Conservation (phyloP, 257 asterid species). For the Solanum ossicruentum region DNA sequence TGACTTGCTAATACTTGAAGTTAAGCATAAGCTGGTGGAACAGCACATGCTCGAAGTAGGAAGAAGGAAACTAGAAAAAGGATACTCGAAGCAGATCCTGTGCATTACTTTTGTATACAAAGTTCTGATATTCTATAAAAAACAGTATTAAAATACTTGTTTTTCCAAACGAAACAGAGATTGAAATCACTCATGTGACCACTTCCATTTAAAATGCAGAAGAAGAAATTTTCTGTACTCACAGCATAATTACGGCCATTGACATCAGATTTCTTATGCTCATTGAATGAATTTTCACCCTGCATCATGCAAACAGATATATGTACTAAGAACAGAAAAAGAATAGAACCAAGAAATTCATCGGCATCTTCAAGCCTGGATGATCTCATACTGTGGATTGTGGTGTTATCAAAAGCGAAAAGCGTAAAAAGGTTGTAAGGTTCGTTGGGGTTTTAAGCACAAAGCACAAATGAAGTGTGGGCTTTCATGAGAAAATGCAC, state of each 20-base stretch:
- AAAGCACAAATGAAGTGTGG: not conserved
- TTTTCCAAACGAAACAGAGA: not conserved
- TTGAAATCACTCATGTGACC: not conserved
- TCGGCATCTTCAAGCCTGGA: not conserved
- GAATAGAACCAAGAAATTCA: not conserved
- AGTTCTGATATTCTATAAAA: not conserved
- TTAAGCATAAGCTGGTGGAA: not conserved
- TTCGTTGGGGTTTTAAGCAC: not conserved
- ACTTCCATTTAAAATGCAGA: not conserved
- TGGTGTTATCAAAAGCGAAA: not conserved
- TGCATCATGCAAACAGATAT: conserved; percentile 19
- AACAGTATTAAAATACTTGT: not conserved
- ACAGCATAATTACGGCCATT: conserved; percentile 79
- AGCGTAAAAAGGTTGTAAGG: not conserved
- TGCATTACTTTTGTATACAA: not conserved
- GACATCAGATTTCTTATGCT: conserved; percentile 30
- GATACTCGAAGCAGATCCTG: not conserved
- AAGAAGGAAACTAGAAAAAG: not conserved
- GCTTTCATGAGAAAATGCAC: not conserved
- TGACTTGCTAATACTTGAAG: not conserved
- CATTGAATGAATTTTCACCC: conserved; percentile 25
- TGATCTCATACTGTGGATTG: not conserved
- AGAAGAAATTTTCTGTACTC: conserved; percentile 22
- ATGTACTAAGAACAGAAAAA: not conserved
- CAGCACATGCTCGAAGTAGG: not conserved